Conservation (phyloP, 1,139 yeast genomes). For the Taphrina populina region DNA sequence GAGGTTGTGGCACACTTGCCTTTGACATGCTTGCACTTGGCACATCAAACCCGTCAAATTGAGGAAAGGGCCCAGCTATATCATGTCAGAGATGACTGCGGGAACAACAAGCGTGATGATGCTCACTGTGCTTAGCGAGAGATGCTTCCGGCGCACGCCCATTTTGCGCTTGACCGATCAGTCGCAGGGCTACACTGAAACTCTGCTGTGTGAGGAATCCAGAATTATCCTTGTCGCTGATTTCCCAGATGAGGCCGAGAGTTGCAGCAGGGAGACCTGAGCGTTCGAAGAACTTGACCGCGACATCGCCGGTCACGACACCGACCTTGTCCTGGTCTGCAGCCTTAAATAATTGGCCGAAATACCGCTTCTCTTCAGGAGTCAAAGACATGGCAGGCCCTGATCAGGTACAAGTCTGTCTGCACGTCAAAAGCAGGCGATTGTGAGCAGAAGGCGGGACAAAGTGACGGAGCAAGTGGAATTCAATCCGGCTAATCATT, state of each 20-base stretch:
- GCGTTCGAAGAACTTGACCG: conserved; percentile 80
- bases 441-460: too few relatives aligned
- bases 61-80: conserved; percentile 54
- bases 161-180: conserved; percentile 82
- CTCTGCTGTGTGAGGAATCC: conserved; percentile 83
- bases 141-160: conserved; percentile 49
- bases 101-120: background rate
- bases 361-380: conserved; percentile 72
- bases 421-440: too few relatives aligned
- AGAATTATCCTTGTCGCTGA: conserved; percentile 78
- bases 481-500: too few relatives aligned
- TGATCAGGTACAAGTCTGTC: too few relatives aligned
- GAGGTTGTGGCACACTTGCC: conserved; percentile 37
- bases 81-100: conserved; percentile 42
- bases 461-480: too few relatives aligned
- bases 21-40: conserved; percentile 38
- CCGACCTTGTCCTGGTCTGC: conserved; percentile 80
- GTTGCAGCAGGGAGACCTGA: conserved; percentile 76
- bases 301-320: conserved; percentile 82
- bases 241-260: conserved; percentile 90
- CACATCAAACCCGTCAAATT: conserved; percentile 43
- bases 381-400: conserved; percentile 50
- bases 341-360: conserved; percentile 69
- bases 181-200: conserved; percentile 80
- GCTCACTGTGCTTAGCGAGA: conserved; percentile 32